A percentile compares a stretch with the other conserved stretches of the same genome.
Evolutionary conservation across 164 flowering plant species (phyloP).

Genomic region (Magnolia sinica): DNA sequence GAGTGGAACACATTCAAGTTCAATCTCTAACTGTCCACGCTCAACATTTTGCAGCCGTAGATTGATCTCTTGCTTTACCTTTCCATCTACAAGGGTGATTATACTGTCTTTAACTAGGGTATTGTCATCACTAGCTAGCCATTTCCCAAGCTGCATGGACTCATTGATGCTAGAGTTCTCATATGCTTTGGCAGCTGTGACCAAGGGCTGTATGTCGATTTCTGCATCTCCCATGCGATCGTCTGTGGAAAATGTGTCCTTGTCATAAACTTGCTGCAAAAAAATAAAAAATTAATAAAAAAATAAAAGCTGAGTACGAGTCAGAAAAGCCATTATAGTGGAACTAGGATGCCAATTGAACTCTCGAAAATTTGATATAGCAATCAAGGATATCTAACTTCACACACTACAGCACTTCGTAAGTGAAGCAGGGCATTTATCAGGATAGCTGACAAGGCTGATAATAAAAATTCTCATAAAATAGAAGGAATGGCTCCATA

Average conservation of each 20-base stretch:
- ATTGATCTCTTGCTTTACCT: slow-evolving; percentile 31
- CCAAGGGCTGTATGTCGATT: slow-evolving; percentile 81
- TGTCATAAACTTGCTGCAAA: slow-evolving; percentile 84
- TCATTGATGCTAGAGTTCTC: slow-evolving; percentile 43
- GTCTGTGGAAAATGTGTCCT: slow-evolving; percentile 75
- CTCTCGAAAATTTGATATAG: too few species aligned
- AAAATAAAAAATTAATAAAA: not conserved
- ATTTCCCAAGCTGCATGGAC: slow-evolving; percentile 61
- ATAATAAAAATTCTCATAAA: too few species aligned
- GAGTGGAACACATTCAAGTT: slow-evolving; percentile 38
- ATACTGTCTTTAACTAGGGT: slow-evolving; percentile 57
- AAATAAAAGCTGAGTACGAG: not conserved
- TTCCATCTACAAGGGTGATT: slow-evolving; percentile 46
- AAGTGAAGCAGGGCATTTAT: too few species aligned
- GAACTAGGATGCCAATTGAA: too few species aligned
- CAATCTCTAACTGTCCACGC: slow-evolving; percentile 53
- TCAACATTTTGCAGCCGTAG: slow-evolving; percentile 73
- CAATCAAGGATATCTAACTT: too few species aligned
- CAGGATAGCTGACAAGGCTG: too few species aligned
- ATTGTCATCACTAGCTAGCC: slow-evolving; percentile 63
- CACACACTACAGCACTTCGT: too few species aligned
- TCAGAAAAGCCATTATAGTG: not conserved
- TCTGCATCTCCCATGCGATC: slow-evolving; percentile 96
- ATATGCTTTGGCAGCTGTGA: slow-evolving; percentile 68
- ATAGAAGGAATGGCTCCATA: too few species aligned